phyloP scores from a whole-genome alignment of 164 flowering plant species.

The Nymphaea thermarum region DNA sequence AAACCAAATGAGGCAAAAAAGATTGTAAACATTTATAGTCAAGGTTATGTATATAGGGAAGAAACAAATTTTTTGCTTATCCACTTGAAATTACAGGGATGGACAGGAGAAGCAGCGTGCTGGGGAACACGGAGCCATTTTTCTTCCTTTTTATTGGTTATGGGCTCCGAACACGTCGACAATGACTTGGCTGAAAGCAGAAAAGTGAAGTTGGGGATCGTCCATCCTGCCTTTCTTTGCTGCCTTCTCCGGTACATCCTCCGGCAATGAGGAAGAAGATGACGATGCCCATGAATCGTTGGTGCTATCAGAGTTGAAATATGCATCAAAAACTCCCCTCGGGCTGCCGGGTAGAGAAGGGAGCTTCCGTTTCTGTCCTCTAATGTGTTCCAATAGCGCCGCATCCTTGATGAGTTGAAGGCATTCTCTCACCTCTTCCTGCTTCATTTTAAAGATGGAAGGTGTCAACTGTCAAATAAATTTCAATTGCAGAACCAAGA shows the following conservation, averaged over 20 bases:
- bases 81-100: no score
- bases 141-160: no score
- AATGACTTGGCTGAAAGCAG: neutral
- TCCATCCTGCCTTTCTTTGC: neutral
- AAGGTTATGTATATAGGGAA: no score
- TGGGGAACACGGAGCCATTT: no score
- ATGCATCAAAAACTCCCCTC: constrained; percentile 47
- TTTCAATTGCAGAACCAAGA: neutral
- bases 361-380: constrained; percentile 27
- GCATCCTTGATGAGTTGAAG: constrained; percentile 31
- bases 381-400: constrained; percentile 10
- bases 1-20: no score
- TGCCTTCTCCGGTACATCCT: constrained; percentile 34
- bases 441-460: constrained; percentile 2
- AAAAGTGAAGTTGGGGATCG: neutral
- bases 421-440: constrained; percentile 58
- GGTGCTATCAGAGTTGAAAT: constrained; percentile 66
- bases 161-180: neutral
- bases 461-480: no score
- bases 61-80: no score
- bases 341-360: constrained; percentile 41
- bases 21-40: no score
- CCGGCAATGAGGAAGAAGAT: constrained; percentile 45
- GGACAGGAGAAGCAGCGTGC: no score
- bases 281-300: constrained; percentile 47